phyloP scores from a whole-genome alignment of 768 basidiomycete species.

The Tulasnella sp. region DNA sequence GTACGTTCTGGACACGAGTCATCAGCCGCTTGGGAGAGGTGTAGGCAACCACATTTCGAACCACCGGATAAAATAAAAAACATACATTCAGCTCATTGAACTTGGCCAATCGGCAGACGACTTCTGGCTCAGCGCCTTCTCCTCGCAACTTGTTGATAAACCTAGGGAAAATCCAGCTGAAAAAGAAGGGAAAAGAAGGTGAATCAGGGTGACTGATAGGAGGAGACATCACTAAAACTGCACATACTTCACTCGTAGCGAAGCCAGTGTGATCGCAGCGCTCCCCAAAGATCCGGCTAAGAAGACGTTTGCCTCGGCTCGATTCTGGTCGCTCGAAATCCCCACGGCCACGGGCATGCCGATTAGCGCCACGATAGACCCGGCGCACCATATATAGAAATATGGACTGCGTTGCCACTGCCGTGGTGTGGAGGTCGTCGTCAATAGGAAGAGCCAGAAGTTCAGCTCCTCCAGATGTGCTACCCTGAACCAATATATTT shows the following conservation, averaged over 20 bases:
- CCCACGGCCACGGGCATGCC: constrained; percentile 65
- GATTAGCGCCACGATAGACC: constrained; percentile 49
- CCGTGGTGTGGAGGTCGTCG: constrained; percentile 45
- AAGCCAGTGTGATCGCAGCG: background rate
- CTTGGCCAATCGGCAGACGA: constrained; percentile 61
- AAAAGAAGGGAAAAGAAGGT: background rate
- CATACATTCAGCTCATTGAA: constrained; percentile 73
- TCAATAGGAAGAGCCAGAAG: constrained; percentile 64
- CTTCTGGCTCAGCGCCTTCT: constrained; percentile 61
- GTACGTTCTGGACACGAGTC: constrained; percentile 40
- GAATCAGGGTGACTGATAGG: background rate
- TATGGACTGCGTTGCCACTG: constrained; percentile 76
- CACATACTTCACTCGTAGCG: background rate
- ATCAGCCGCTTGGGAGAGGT: constrained; percentile 4
- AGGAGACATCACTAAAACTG: background rate
- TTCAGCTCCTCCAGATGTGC: constrained; percentile 72
- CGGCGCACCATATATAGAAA: constrained; percentile 58
- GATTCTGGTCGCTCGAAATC: constrained; percentile 45
- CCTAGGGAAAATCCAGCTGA: background rate
- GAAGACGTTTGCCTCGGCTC: constrained; percentile 60
- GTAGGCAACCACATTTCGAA: too few relatives aligned
- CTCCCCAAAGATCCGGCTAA: constrained; percentile 38
- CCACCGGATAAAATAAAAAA: too few relatives aligned
- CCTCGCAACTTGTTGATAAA: background rate
- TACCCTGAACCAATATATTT: background rate